Evolutionary conservation across 345 rosid genomes (phyloP).

Genomic region (Eucalyptus grandis): DNA sequence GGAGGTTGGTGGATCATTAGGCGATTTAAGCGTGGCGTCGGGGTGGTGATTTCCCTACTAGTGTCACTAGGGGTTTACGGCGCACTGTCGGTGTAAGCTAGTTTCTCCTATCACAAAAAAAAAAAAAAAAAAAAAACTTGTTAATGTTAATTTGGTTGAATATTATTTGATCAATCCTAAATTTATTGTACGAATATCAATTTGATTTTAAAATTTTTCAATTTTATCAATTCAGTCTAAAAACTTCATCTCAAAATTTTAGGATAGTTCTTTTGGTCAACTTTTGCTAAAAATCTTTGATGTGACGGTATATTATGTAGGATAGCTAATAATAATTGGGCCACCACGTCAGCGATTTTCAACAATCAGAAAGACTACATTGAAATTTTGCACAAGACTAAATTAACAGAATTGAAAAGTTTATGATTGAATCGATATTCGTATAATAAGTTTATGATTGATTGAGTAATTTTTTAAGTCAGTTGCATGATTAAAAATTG

Average conservation of each 20-base stretch:
- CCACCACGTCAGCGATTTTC: accelerated
- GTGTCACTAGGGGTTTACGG: too few species aligned
- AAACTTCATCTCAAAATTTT: not conserved
- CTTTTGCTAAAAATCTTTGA: not conserved
- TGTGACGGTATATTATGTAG: accelerated
- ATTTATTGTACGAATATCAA: accelerated
- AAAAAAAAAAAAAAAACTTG: not conserved
- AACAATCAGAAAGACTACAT: accelerated
- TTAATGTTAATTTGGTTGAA: not conserved
- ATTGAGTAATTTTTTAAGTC: not conserved
- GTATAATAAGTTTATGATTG: accelerated
- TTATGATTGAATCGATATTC: accelerated
- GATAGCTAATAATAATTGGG: accelerated
- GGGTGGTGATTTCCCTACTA: too few species aligned
- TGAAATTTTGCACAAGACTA: accelerated
- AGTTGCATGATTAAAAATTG: not conserved
- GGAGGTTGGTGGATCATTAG: too few species aligned
- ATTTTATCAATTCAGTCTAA: not conserved
- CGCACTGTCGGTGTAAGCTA: too few species aligned
- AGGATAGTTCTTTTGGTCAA: not conserved
- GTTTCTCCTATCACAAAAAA: too few species aligned
- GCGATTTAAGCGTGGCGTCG: too few species aligned
- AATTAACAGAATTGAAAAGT: accelerated
- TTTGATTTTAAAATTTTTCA: not conserved
- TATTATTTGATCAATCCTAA: accelerated